Percentiles rank a stretch among this genome's conserved stretches.
These are phyloP conservation scores for Starmera pachycereana DNA, from an alignment of 805 yeast species.

Conservation along the genomic window DNA sequence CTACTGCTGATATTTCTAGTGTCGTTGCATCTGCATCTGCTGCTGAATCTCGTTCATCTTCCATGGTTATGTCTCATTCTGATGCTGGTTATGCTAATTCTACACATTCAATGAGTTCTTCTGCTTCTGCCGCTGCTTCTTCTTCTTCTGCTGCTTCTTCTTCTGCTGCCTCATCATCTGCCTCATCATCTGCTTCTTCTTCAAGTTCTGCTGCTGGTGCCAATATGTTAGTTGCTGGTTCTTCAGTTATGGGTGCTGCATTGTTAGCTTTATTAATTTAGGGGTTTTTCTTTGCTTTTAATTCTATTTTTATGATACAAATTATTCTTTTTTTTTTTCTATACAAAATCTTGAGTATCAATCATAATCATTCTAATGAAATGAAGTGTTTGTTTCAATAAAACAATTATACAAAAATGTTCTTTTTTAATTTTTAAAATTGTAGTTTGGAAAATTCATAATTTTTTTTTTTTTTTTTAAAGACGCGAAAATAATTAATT, in stretches of 20 bases:
- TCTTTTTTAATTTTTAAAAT: no score
- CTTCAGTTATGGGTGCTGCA: constrained; percentile 7
- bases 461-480: no score
- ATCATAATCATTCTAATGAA: no score
- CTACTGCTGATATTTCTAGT: constrained; percentile 8
- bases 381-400: no score
- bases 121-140: constrained; percentile 5
- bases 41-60: not conserved
- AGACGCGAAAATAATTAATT: no score
- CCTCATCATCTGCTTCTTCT: constrained; percentile 6
- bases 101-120: constrained; percentile 1
- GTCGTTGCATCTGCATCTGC: constrained; percentile 2
- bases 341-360: no score
- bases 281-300: not conserved
- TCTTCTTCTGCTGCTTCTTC: constrained; percentile 2
- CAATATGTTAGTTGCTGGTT: constrained; percentile 6
- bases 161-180: constrained; percentile 7
- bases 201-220: constrained; percentile 4
- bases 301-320: not conserved
- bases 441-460: no score
- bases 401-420: no score
- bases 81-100: constrained; percentile 1
- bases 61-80: no score
- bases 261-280: constrained; percentile 1
- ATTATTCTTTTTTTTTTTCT: no score